Base-by-base conservation (phyloP, 2,329 filamentous ascomycete genomes). In the Trichoderma sp. region DNA sequence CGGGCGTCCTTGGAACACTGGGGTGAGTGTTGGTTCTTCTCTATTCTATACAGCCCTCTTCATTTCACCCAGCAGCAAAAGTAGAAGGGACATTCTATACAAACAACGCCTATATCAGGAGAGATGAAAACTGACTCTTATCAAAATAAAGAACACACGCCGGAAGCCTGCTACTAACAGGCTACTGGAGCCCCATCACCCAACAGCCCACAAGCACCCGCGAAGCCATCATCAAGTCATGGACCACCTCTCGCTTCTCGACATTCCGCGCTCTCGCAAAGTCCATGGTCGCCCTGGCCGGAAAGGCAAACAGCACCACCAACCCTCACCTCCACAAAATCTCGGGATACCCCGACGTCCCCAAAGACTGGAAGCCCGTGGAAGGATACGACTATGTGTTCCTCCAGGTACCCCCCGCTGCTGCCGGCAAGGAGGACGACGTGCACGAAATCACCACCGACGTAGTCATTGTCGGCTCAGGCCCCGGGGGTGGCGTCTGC, bases 391-490 rank as follows among this genome's bases (percentile, higher is more conserved):
- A 86, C 43, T 92, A 86, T 75, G 77, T 83, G 0, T 92, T 92
- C 73, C 75, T 91, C 56, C 88, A 91, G 74, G 82, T 90, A 72
- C 78, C 76, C 2, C 65, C 75, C 2, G 77, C 46, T 13, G 46
- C 39, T n/a, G 39, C 39, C 39, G 39, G 39, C 3, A 43, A 75
- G 6, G 71, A 73, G n/a, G 72, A 73, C n/a, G 72, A 75, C 5
- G 82, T 87, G 0, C 87, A 89, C 71, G 83, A 84, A 3, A 81
- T 96, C 49, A 88, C 93, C 66, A 90, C 91, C 0, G 95, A 97
- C 77, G 88, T 97, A 0, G 88, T 97, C 51, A 89, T 97, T 69
- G 85, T 97, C 24, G 94, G 94, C 2, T 96, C 92, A 46, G 94
- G 94, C 32, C 96, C 92, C 74, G 94, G 94, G 71, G 94, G 92